Conservation (phyloP, 495 filamentous ascomycete species). For the Hyaloscypha bicolor region DNA sequence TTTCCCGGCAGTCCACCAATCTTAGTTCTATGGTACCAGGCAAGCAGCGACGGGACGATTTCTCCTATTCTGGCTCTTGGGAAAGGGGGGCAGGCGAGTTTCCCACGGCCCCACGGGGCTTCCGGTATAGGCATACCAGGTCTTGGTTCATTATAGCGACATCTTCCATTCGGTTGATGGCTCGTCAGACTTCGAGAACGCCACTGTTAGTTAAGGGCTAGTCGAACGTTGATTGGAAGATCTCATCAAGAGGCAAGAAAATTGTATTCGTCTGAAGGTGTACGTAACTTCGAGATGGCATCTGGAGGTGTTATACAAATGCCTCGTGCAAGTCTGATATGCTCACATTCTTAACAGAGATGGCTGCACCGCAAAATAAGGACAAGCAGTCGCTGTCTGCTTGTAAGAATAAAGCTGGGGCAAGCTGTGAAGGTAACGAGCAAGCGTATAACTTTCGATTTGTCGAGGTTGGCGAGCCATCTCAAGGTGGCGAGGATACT, state of each 20-base stretch:
- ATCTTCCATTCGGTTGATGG: not conserved
- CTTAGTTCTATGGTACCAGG: not conserved
- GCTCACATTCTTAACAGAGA: conserved; percentile 1
- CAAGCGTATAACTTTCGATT: conserved; percentile 15
- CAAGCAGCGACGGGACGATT: not conserved
- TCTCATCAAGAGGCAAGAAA: not conserved
- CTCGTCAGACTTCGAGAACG: not conserved
- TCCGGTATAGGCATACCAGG: not conserved
- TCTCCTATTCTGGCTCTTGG: not conserved
- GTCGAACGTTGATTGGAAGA: not conserved
- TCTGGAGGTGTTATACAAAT: not conserved
- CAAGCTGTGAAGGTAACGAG: not conserved
- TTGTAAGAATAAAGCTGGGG: not conserved
- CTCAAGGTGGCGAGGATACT: conserved; percentile 4
- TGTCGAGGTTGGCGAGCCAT: conserved; percentile 12
- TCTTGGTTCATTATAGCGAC: not conserved
- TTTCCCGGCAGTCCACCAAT: not conserved
- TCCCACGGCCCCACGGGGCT: not conserved
- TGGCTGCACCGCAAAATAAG: not conserved
- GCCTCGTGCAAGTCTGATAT: not conserved
- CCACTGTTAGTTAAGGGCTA: not conserved
- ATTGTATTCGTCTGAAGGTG: not conserved
- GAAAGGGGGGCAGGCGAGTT: not conserved
- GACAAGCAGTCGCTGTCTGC: not conserved
- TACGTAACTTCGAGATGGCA: not conserved